phyloP scores from a whole-genome alignment of 345 rosid species.

The Cardamine occulta region DNA sequence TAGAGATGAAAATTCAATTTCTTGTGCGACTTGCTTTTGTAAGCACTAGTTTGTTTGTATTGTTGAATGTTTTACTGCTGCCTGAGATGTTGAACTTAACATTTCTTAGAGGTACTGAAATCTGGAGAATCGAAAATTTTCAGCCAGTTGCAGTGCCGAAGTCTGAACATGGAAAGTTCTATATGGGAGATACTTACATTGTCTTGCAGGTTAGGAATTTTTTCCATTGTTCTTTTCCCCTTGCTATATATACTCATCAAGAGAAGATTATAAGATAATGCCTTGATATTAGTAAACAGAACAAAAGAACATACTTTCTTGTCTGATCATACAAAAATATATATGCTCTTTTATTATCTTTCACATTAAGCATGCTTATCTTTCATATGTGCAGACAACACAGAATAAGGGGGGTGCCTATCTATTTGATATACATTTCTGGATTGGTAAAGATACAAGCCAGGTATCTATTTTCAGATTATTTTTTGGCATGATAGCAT shows the following conservation, averaged over 20 bases:
- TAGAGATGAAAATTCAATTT: background rate
- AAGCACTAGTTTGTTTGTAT: conserved; percentile 9
- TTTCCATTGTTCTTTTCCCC: conserved; percentile 16
- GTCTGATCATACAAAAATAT: conserved; percentile 27
- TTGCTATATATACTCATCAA: conserved; percentile 7
- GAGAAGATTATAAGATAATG: background rate
- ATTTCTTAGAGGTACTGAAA: conserved; percentile 81
- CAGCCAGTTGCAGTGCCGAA: conserved; percentile 84
- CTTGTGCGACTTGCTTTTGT: background rate
- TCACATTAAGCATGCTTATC: conserved; percentile 31
- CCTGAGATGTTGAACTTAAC: conserved; percentile 60
- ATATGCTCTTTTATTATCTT: conserved; percentile 4
- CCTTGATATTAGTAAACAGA: conserved; percentile 20
- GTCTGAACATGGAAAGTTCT: conserved; percentile 93
- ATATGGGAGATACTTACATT: conserved; percentile 93
- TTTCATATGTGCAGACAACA: conserved; percentile 63
- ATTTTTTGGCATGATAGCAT: conserved; percentile 14
- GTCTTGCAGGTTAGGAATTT: conserved; percentile 71
- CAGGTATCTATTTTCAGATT: conserved; percentile 58
- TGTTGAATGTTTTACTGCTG: conserved; percentile 23
- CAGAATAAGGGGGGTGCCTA: conserved; percentile 84
- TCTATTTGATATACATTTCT: conserved; percentile 87
- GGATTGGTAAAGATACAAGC: conserved; percentile 98
- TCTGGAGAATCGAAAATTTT: conserved; percentile 98
- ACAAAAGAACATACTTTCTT: conserved; percentile 31